A percentile compares a stretch with the other conserved stretches of the same genome.
Conservation (phyloP, 2,329 filamentous ascomycete species). For the Pseudofabraea citricarpa region DNA sequence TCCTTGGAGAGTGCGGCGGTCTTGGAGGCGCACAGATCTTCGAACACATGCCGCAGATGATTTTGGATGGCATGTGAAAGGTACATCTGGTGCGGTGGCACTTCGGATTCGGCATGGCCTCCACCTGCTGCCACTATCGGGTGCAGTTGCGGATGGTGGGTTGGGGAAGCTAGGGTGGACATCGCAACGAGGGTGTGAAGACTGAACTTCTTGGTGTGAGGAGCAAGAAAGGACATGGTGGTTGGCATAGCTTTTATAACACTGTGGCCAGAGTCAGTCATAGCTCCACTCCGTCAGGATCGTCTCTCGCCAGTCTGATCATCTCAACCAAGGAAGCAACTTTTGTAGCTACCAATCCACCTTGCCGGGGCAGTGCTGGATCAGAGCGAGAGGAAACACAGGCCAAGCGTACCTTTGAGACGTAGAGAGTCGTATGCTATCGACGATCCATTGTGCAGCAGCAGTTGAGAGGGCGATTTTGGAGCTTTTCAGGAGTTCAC, state of each 20-base stretch:
- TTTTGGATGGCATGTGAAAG: constrained; percentile 44
- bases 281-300: background rate
- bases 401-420: too few relatives aligned
- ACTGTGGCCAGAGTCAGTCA: background rate
- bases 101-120: constrained; percentile 17
- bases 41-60: constrained; percentile 43
- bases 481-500: too few relatives aligned
- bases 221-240: constrained; percentile 17
- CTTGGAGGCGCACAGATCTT: constrained; percentile 34
- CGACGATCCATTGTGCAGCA: too few relatives aligned
- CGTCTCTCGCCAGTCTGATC: background rate
- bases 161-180: constrained; percentile 25
- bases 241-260: constrained; percentile 1
- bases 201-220: constrained; percentile 24
- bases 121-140: constrained; percentile 20
- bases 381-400: too few relatives aligned
- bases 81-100: constrained; percentile 27
- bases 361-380: background rate
- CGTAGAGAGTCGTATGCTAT: too few relatives aligned
- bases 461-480: too few relatives aligned
- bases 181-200: constrained; percentile 30
- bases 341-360: too few relatives aligned
- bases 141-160: constrained; percentile 15
- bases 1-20: constrained; percentile 31
- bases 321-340: background rate